Base-by-base conservation (phyloP, 352 stramenopile species). In the Pythium sp. region DNA sequence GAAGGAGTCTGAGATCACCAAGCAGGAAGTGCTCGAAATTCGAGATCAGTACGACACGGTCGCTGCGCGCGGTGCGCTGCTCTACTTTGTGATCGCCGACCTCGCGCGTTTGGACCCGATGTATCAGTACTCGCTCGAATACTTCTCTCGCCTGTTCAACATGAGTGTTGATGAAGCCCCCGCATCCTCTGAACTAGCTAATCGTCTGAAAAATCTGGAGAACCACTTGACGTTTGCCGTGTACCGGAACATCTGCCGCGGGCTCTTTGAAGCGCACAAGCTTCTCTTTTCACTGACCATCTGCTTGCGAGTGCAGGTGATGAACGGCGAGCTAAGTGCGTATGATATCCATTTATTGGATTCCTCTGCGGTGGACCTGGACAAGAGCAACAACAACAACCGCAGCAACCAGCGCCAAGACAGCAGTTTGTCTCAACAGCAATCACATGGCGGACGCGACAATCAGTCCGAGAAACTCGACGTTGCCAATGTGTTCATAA, bases 121-220 rank as follows among this genome's bases (percentile, higher is more conserved):
- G 86, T 94, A 94, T 34, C 86, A 94, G 61, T 92, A 89, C 38
- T 93, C 86, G 5, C 75, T 94, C 28, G 79, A 89, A 41, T 92
- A 90, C 66, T 93, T 93, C 41, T 72, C 71, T 38, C 75, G 75
- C 12, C 67, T 93, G 7, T 94, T 94, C 38, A 88, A 78, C 36
- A 56, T 72, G 34, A 94, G 84, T 30, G 58, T 94, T 12, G 72
- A 81, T 20, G 75, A 81, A 18, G 78, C 74, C 9, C 72, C 75
- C 12, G 20, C 65, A 2, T 75, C 75, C 11, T 71, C 34, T 1
- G 61, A 74, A 2, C 53, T 93, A 0, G 61, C 74, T 0, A 67
- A 66, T 28, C 78, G 86, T 15, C 65, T 94, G 3, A 65, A 73
- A 8, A 78, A 66, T 14, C 67, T 94, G 0, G 71, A 76, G n/a